These are phyloP conservation scores for Lachnellula occidentalis DNA, from an alignment of 2,329 filamentous ascomycete species.

Conservation along the genomic window DNA sequence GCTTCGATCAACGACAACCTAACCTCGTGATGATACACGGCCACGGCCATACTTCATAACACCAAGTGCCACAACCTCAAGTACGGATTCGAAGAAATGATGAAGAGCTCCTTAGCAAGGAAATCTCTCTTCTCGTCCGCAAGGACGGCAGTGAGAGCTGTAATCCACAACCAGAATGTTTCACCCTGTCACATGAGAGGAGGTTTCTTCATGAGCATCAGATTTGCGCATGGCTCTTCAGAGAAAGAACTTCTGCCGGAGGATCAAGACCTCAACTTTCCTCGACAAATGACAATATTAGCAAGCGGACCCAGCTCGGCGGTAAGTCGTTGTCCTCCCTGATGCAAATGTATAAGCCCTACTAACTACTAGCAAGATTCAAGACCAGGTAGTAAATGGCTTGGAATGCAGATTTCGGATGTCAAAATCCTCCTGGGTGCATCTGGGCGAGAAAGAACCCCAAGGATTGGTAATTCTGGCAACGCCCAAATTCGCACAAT, in stretches of 20 bases:
- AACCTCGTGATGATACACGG: not conserved
- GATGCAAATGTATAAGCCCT: not conserved
- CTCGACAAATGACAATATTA: not conserved
- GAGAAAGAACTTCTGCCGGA: not conserved
- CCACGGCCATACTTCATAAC: not conserved
- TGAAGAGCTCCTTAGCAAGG: not conserved
- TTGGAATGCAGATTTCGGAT: not conserved
- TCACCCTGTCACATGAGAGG: no score
- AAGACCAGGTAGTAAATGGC: not conserved
- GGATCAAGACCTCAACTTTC: not conserved
- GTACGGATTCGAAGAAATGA: not conserved
- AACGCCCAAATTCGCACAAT: slow-evolving; percentile 28
- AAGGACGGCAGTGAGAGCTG: no score
- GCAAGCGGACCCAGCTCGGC: not conserved
- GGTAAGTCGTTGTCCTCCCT: not conserved
- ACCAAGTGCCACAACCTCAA: not conserved
- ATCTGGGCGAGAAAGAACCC: not conserved
- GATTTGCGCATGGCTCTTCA: not conserved
- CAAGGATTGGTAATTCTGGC: slow-evolving; percentile 30
- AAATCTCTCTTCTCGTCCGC: not conserved
- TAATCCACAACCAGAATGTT: no score
- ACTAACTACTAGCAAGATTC: not conserved
- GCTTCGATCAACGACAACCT: no score
- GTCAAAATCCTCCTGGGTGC: not conserved
- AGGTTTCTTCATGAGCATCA: no score